Evolutionary conservation across 371 early-diverging fungal genomes (phyloP).

Genomic region (Zychaea mexicana): DNA sequence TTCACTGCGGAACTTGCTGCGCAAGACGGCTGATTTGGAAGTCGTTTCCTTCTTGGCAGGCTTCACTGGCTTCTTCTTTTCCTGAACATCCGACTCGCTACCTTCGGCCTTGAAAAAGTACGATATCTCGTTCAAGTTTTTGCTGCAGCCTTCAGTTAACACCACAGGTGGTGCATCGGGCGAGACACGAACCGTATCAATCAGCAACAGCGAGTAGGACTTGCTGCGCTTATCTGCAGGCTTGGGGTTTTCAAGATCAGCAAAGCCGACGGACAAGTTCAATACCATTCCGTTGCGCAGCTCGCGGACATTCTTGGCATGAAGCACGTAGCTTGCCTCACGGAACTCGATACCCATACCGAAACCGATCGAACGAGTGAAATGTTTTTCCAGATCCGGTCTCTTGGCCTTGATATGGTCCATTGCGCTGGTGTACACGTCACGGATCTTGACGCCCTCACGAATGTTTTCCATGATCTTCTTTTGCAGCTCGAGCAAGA

Average conservation of each 20-base stretch:
- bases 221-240: conserved; percentile 68
- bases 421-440: conserved; percentile 75
- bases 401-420: conserved; percentile 73
- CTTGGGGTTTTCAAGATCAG: conserved; percentile 78
- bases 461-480: conserved; percentile 70
- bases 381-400: conserved; percentile 84
- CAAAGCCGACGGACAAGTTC: conserved; percentile 85
- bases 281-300: conserved; percentile 86
- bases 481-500: conserved; percentile 83
- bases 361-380: conserved; percentile 89
- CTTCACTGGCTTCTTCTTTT: conserved; percentile 21
- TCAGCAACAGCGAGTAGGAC: conserved; percentile 80
- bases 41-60: conserved; percentile 28
- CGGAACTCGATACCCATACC: conserved; percentile 95
- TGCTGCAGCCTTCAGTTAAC: conserved; percentile 76
- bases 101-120: conserved; percentile 75
- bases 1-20: conserved; percentile 88
- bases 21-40: conserved; percentile 77
- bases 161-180: conserved; percentile 55
- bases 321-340: conserved; percentile 79
- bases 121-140: conserved; percentile 74
- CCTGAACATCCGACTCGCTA: conserved; percentile 25
- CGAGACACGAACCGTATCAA: conserved; percentile 83
- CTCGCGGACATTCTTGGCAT: conserved; percentile 66
- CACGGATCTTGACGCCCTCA: conserved; percentile 78